A percentile compares a stretch with the other conserved stretches of the same genome.
Conservation (phyloP, 2,329 filamentous ascomycete genomes). For the Tympanopsis confertula region DNA sequence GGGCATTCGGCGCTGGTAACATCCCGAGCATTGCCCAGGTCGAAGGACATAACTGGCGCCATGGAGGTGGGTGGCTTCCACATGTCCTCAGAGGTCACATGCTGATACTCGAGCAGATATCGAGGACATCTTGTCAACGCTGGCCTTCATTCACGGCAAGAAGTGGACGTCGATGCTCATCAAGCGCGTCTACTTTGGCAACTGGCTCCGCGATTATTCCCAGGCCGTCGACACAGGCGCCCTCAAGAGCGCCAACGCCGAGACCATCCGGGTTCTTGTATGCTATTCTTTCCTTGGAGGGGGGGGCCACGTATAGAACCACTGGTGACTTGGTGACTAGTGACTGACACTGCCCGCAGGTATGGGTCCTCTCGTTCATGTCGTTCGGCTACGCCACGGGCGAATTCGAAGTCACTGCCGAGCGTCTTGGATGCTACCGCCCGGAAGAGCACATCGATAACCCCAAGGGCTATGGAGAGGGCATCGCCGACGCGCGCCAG, state of each 20-base stretch:
- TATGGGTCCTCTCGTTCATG: constrained; percentile 74
- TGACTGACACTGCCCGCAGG: no score
- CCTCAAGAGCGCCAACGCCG: constrained; percentile 65
- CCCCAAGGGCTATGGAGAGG: constrained; percentile 76
- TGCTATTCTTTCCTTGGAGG: constrained; percentile 4
- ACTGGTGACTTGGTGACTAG: no score
- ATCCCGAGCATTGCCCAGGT: constrained; percentile 53
- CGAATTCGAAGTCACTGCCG: constrained; percentile 74
- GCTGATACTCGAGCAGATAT: constrained; percentile 40
- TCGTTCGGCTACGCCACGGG: constrained; percentile 76
- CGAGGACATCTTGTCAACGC: constrained; percentile 67
- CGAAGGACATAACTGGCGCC: constrained; percentile 59
- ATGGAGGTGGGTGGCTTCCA: constrained; percentile 37
- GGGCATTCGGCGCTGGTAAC: constrained; percentile 59
- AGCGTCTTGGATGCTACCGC: constrained; percentile 69
- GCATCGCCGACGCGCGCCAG: constrained; percentile 67
- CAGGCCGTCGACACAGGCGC: constrained; percentile 74
- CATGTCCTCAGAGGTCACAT: not conserved
- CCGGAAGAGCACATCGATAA: constrained; percentile 69
- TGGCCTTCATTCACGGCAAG: constrained; percentile 68
- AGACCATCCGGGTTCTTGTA: constrained; percentile 65
- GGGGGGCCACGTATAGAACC: no score
- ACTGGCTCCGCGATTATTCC: constrained; percentile 78
- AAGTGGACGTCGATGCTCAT: constrained; percentile 76
- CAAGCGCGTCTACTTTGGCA: constrained; percentile 72